Evolutionary conservation across 352 stramenopile species (phyloP), one percentile per base, ranked within the genome.

Genomic region (Globisporangium megalacanthum): DNA sequence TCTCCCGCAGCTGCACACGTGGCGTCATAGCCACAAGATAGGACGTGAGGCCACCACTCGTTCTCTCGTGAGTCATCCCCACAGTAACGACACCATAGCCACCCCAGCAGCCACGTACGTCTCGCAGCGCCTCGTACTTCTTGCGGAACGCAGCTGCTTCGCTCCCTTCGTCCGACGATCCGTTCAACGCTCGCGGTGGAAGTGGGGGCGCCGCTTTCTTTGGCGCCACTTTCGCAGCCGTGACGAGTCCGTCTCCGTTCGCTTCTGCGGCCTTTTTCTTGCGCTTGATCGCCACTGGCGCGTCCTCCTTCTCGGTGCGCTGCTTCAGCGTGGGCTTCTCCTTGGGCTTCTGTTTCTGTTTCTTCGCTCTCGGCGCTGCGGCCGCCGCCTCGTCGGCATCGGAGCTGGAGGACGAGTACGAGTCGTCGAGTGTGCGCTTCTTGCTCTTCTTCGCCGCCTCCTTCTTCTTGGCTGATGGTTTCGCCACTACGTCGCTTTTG

Each of bases 101-200:
- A 37, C 29, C 1, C 33, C 49, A 45, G 17, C 4, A 33, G 9
- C 3, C 9, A 63, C 58, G 42, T 45, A 79, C 70, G 52, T 83
- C 59, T 56, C 72, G 77, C 56, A 83, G 71, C 45, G 52, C 65
- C 14, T 76, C 62, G 48, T 86, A 77, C 56, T 83, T 86, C 47
- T 83, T 65, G 51, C 59, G 59, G 25, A 65, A 47, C 31, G 47
- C 47, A n/a, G 36, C 47, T 19, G 48, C 51, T 19, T 64, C 58
- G 17, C 46, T 66, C 15, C 35, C 15, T 13, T 54, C 25, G 9
- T 37, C 48, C 6, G 45, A 22, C 1, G 22, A 39, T 14, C 17
- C 39, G 31, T 33, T 59, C 13, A 22, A 36, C 17, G 39, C 13
- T 37, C 36, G 56, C 0, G 25, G 39, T 2, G 49, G 3, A 8